Conservation (phyloP, 139 green algal species). For the Nannochloris sp. region DNA sequence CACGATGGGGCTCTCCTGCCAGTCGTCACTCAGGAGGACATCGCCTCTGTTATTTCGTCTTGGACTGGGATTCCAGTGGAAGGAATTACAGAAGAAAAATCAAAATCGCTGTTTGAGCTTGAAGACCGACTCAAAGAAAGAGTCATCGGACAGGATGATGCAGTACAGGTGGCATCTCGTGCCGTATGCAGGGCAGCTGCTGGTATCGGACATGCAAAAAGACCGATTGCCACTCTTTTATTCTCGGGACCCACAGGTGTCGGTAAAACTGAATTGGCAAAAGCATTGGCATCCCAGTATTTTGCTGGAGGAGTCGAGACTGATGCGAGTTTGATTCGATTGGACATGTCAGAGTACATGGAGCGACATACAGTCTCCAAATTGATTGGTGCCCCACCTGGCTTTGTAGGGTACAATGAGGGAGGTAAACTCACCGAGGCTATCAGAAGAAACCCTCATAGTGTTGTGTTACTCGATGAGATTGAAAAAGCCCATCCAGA, state of each 20-base stretch:
- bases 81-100: slow-evolving; percentile 50
- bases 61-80: slow-evolving; percentile 65
- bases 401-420: slow-evolving; percentile 70
- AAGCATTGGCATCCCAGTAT: slow-evolving; percentile 38
- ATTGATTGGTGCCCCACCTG: slow-evolving; percentile 59
- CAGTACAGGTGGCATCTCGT: slow-evolving; percentile 41
- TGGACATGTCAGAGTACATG: slow-evolving; percentile 99
- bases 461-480: slow-evolving; percentile 93
- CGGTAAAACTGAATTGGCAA: slow-evolving; percentile 77
- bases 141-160: slow-evolving; percentile 68
- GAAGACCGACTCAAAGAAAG: slow-evolving; percentile 32
- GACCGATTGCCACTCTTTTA: slow-evolving; percentile 65
- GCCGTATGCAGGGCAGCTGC: slow-evolving; percentile 44
- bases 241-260: slow-evolving; percentile 75
- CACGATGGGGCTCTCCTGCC: slow-evolving; percentile 34
- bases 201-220: slow-evolving; percentile 50
- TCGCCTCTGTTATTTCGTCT: slow-evolving; percentile 76
- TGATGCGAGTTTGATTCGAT: slow-evolving; percentile 58
- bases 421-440: slow-evolving; percentile 73
- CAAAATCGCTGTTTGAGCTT: slow-evolving; percentile 42
- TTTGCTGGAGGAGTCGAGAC: slow-evolving; percentile 20
- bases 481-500: slow-evolving; percentile 99
- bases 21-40: slow-evolving; percentile 61
- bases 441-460: slow-evolving; percentile 67
- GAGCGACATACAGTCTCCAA: slow-evolving; percentile 75